Conservation (phyloP, 305 asterid genomes). For the Coffea humblotiana region DNA sequence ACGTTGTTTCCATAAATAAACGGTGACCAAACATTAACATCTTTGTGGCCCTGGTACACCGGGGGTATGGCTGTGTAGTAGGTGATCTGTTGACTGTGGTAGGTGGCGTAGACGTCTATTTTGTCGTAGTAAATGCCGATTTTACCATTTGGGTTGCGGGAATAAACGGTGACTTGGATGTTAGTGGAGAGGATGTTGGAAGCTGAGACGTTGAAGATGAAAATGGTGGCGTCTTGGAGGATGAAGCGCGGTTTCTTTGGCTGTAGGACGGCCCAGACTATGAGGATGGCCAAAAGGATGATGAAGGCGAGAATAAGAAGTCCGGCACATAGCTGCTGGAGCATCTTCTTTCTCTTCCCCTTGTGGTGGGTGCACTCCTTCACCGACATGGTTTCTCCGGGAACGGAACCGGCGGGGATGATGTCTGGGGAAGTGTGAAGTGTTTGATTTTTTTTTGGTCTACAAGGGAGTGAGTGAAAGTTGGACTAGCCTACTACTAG, state of each 20-base stretch:
- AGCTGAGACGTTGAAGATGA: conserved; percentile 56
- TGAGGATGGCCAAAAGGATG: conserved; percentile 45
- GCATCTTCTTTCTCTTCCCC: conserved; percentile 25
- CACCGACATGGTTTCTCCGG: conserved; percentile 38
- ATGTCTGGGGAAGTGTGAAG: not conserved
- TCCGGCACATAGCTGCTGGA: conserved; percentile 33
- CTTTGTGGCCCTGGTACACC: conserved; percentile 71
- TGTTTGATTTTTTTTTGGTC: not conserved
- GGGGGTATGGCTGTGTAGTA: conserved; percentile 56
- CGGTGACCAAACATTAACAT: conserved; percentile 69
- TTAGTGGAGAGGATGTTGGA: conserved; percentile 50
- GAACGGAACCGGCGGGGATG: not conserved
- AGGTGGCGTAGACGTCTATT: conserved; percentile 56
- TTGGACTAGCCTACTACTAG: not conserved
- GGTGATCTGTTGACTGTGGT: conserved; percentile 66
- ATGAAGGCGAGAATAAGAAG: conserved; percentile 31
- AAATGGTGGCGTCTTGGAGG: conserved; percentile 76
- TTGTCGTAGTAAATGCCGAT: conserved; percentile 61
- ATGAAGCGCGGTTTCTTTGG: conserved; percentile 65
- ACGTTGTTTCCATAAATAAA: conserved; percentile 48
- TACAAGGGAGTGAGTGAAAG: not conserved
- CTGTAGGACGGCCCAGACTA: conserved; percentile 57
- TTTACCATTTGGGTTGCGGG: conserved; percentile 63
- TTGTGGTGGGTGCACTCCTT: conserved; percentile 64
- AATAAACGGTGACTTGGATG: conserved; percentile 55